Conservation (phyloP, 768 basidiomycete genomes). For the Kwoniella sp. region DNA sequence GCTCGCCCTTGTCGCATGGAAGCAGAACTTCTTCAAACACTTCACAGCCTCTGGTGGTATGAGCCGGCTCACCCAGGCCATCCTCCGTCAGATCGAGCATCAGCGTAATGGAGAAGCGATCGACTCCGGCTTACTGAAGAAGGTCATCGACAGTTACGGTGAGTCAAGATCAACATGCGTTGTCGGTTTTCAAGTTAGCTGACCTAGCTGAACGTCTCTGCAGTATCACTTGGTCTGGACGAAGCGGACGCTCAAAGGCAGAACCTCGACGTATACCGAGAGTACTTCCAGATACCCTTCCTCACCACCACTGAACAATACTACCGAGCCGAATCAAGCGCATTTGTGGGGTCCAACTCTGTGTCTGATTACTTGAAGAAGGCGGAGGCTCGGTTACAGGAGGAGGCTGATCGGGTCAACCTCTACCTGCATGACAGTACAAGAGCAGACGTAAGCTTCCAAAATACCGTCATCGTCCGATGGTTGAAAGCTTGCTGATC, state of each 20-base stretch:
- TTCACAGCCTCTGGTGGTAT: conserved; percentile 47
- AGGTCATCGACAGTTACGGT: conserved; percentile 87
- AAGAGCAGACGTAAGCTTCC: conserved; percentile 64
- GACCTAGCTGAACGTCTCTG: background rate
- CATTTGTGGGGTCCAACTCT: conserved; percentile 82
- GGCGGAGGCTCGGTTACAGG: conserved; percentile 85
- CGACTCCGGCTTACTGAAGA: conserved; percentile 88
- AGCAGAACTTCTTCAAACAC: conserved; percentile 73
- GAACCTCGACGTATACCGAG: conserved; percentile 88
- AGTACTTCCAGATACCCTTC: conserved; percentile 87
- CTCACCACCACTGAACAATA: conserved; percentile 84
- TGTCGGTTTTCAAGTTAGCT: background rate
- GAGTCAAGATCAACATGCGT: conserved; percentile 19
- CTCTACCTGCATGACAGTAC: conserved; percentile 88
- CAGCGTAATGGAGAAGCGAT: conserved; percentile 93
- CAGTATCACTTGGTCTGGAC: conserved; percentile 87
- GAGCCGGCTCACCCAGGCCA: conserved; percentile 79
- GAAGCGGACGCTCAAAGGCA: conserved; percentile 80
- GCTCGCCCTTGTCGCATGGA: conserved; percentile 98
- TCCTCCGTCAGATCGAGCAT: conserved; percentile 84
- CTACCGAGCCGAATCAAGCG: conserved; percentile 87
- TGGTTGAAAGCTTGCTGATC: background rate
- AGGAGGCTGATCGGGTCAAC: conserved; percentile 95
- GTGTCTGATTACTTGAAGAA: conserved; percentile 94
- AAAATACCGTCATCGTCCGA: background rate